Percentiles rank a stretch among this genome's conserved stretches.
These are phyloP conservation scores for Cercospora zeae-maydis DNA, from an alignment of 2,329 filamentous ascomycete species.

Conservation along the genomic window DNA sequence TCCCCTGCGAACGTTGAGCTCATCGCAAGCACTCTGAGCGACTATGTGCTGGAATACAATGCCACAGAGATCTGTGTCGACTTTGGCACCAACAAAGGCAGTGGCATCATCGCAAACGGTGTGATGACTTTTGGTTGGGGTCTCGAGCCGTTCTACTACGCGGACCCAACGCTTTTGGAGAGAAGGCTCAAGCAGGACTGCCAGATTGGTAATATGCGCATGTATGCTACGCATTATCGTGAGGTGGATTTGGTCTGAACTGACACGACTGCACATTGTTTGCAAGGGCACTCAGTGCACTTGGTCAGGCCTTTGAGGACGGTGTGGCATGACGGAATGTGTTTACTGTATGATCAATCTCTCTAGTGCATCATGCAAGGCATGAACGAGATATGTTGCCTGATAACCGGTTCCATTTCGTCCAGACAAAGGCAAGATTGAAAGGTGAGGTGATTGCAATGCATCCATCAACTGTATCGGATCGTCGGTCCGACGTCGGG, in stretches of 20 bases:
- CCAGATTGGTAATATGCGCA: not conserved
- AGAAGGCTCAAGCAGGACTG: not conserved
- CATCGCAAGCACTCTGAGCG: not conserved
- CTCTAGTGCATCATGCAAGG: not conserved
- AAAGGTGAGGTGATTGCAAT: not conserved
- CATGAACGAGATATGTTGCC: not conserved
- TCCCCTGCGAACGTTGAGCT: not conserved
- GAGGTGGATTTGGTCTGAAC: not conserved
- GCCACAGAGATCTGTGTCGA: conserved; percentile 1
- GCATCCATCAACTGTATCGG: conserved; percentile 1
- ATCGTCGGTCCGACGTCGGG: conserved; percentile 13
- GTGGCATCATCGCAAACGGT: not conserved
- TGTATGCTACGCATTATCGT: conserved; percentile 2
- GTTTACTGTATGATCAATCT: not conserved
- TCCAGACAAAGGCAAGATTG: not conserved
- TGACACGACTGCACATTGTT: not conserved
- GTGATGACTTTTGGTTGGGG: conserved; percentile 1
- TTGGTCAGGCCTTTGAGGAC: not conserved
- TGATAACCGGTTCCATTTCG: not conserved
- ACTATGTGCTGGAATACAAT: not conserved
- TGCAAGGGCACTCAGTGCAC: not conserved
- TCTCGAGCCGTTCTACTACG: not conserved
- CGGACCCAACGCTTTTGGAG: not conserved
- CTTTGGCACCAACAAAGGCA: not conserved
- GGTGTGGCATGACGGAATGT: not conserved